Percentiles rank a stretch among this genome's conserved stretches.
Conservation (phyloP, 2,329 filamentous ascomycete species). For the Camptophora hylomeconis region DNA sequence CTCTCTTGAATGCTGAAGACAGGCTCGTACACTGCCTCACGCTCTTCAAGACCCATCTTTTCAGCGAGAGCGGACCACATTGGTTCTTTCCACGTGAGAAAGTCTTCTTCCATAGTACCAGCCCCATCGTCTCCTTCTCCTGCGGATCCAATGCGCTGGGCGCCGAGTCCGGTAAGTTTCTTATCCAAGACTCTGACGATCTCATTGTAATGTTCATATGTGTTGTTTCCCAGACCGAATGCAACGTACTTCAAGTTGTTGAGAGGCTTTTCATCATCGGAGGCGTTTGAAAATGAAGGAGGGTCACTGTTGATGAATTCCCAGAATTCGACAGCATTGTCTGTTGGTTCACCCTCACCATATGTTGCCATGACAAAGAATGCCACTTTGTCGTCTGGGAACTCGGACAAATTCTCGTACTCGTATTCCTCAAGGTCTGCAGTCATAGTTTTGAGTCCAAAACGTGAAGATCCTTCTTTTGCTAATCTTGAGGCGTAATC, state of each 20-base stretch:
- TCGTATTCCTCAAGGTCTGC: slow-evolving; percentile 97
- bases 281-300: slow-evolving; percentile 56
- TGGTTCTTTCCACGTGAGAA: slow-evolving; percentile 96
- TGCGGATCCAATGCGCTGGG: slow-evolving; percentile 68
- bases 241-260: slow-evolving; percentile 80
- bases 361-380: slow-evolving; percentile 97
- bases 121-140: slow-evolving; percentile 96
- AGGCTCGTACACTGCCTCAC: slow-evolving; percentile 90
- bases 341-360: slow-evolving; percentile 94
- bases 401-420: slow-evolving; percentile 79
- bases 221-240: slow-evolving; percentile 97
- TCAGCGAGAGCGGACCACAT: slow-evolving; percentile 86
- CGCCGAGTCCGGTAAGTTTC: slow-evolving; percentile 69
- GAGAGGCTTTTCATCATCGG: slow-evolving; percentile 55
- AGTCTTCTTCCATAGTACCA: slow-evolving; percentile 99
- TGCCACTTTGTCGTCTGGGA: slow-evolving; percentile 80
- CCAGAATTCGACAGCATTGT: slow-evolving; percentile 98
- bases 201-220: slow-evolving; percentile 97
- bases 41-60: slow-evolving; percentile 81
- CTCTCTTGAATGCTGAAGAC: slow-evolving; percentile 72
- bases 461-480: slow-evolving; percentile 93
- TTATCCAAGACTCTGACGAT: slow-evolving; percentile 91
- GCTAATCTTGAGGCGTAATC: slow-evolving; percentile 93
- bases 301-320: slow-evolving; percentile 85
- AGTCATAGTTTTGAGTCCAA: slow-evolving; percentile 95